Base-by-base conservation (phyloP, 192 early-diverging fungal genomes). In the Linderina pennispora region DNA sequence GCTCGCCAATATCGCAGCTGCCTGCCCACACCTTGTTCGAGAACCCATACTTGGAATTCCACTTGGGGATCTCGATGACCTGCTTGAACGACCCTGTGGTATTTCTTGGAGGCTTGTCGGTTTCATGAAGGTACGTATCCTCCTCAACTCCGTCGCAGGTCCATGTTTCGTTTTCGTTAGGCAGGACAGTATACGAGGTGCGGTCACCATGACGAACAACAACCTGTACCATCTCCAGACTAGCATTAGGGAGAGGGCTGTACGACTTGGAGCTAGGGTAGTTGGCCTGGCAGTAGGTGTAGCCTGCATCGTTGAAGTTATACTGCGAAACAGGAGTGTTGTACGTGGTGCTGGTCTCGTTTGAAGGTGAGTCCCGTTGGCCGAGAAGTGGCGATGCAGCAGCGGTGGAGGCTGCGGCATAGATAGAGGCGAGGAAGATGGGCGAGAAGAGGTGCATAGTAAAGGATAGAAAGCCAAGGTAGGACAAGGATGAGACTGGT, bases 131-230 rank as follows among this genome's bases (percentile, higher is more conserved):
- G 23, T 61, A 66, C 31, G 50, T 57, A 40, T 67, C 26, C 47
- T 62, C 49, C 10, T 47, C 50, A 8, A 55, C 45, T 6, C 36
- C 59, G 32, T 62, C 48, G 34, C 72, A 75, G 40, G 48, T 42
- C 65, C 71, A 76, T 1, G 48, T 43, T 5, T 44, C 54, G 19
- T 55, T 32, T 25, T 76, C 65, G 10, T 70, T 55, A n/a, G 70
- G 37, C 9, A 73, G 43, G 14, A 55, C 33, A 4, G 50, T 20
- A 0, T 76, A 50, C 1, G 73, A 68, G 2, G 76, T 59, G 3
- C 78, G 60, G 49, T 80, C 78, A 21, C 77, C 78, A 41, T 80
- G 78, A 13, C 82, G 72, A 13, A 81, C 75, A 28, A 82, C 46
- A n/a, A 71, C 33, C 42, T 79, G 74, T 11, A 80, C 70, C 25